Percentiles rank a stretch among this genome's conserved stretches.
Evolutionary conservation across 2,329 filamentous ascomycete species (phyloP).

Genomic region (Teratosphaeria pseudoeucalypti): DNA sequence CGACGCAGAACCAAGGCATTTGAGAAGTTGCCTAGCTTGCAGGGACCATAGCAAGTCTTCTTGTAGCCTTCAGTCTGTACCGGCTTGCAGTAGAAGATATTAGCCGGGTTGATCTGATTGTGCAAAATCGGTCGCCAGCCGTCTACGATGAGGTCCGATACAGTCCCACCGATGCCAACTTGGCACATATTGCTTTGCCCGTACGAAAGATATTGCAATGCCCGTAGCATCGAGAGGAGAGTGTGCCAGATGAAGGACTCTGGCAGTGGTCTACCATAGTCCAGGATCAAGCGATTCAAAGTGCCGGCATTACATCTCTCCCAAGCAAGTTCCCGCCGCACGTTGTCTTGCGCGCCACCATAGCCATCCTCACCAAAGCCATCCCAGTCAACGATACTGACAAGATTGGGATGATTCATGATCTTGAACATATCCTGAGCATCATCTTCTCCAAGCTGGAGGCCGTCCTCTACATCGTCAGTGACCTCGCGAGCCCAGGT

Average conservation of each 20-base stretch:
- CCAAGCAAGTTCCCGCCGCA: background rate
- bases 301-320: constrained; percentile 2
- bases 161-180: background rate
- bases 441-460: background rate
- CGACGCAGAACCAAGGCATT: background rate
- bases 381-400: background rate
- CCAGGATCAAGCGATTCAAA: background rate
- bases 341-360: background rate
- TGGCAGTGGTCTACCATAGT: background rate
- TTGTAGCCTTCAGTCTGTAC: background rate
- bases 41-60: background rate
- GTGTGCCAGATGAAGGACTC: constrained; percentile 4
- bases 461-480: background rate
- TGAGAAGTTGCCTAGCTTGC: constrained; percentile 2
- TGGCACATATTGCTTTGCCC: background rate
- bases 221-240: background rate
- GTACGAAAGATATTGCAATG: background rate
- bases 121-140: constrained; percentile 2
- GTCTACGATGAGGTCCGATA: background rate
- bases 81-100: constrained; percentile 2
- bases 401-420: constrained; percentile 1
- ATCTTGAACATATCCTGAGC: background rate
- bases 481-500: background rate
- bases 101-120: constrained; percentile 1
- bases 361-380: background rate